Base-by-base conservation (phyloP, 2,329 filamentous ascomycete species). In the Ophiognomonia clavigignenti-juglandacearum region DNA sequence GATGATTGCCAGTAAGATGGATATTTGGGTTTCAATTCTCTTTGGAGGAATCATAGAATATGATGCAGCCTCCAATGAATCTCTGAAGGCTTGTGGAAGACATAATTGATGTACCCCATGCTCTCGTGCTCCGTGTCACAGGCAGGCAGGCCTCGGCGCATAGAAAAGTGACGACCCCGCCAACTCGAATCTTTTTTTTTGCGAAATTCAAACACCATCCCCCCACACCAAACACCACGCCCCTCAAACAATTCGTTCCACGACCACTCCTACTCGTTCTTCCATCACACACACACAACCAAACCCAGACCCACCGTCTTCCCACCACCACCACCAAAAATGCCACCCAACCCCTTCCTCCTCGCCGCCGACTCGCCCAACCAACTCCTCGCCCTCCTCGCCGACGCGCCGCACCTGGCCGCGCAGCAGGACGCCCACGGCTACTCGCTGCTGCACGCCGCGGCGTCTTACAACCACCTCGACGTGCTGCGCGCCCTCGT, bases 371-470 rank as follows among this genome's bases (percentile, higher is more conserved):
- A 96, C 64, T 85, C 89, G 60, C 86, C 85, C 43, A 70, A 80
- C 35, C 74, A 78, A 37, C 80, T 98, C 45, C 73, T 96, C 52
- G 73, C 82, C 48, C 80, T 91, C 56, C 82, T 98, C 43, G 78
- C 80, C 53, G 72, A 82, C 52, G 79, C 89, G 56, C 88, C 89
- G 27, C 68, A 79, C n/a, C 73, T 95, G 44, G 92, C 93, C 45
- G 78, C 83, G 3, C 71, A 77, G 43, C 88, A 95, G 69, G 93
- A 98, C 66, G 82, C 86, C 50, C 86, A 96, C 61, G 93, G 93
- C 59, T 98, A 98, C 71, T 95, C 90, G 39, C 81, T 97, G 22
- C 73, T 97, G 40, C 93, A 98, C 67, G 93, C 93, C 43, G 89
- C 92, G 14, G 85, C 88, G 16, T 96, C 91, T 56, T 98, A 97